Base-by-base conservation (phyloP, 2,329 filamentous ascomycete genomes). In the Onygena corvina region DNA sequence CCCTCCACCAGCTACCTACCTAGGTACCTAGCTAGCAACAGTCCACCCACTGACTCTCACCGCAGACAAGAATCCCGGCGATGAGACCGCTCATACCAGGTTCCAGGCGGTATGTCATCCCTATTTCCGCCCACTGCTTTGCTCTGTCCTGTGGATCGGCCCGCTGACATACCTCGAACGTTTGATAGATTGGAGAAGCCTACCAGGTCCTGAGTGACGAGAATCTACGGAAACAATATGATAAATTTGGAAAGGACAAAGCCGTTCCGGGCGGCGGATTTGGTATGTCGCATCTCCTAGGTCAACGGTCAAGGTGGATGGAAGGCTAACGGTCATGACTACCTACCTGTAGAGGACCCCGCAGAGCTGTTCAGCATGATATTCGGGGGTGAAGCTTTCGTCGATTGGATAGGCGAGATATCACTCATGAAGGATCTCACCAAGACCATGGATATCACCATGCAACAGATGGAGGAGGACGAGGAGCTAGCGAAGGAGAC, bases 301-400 rank as follows among this genome's bases (percentile, higher is more conserved):
- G 5, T 8, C 14, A 6, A 18, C 12, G 3, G 21, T 14, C 21
- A 7, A 7, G 29, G 34, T 16, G 2, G 11, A n/a, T n/a, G 27
- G 12, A 23, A 27, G 51, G 27, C 25, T 48, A 31, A 42, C 23
- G 20, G 25, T 59, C 30, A 60, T 50, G 21, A n/a, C n/a, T n/a
- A n/a, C n/a, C 30, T 21, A 40, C 14, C 12, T 48, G 49, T 62
- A 79, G 79, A 84, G 73, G 92, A 98, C 66, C 92, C 92, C 1
- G 78, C 88, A 56, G 92, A 98, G 69, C 98, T 98, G 76, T 98
- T 98, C 71, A 85, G 85, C 61, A 93, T 89, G 74, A 98, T 98
- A 59, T 98, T 98, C 63, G 92, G 92, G 58, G 92, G 92, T 53
- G 90, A 95, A 60, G 88, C 90, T 9, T 98, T 98, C 62, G 75